Percentiles rank a stretch among this genome's conserved stretches.
Evolutionary conservation across 208 protist genomes (phyloP).

Genomic region (Vickermania ingenoplastis): DNA sequence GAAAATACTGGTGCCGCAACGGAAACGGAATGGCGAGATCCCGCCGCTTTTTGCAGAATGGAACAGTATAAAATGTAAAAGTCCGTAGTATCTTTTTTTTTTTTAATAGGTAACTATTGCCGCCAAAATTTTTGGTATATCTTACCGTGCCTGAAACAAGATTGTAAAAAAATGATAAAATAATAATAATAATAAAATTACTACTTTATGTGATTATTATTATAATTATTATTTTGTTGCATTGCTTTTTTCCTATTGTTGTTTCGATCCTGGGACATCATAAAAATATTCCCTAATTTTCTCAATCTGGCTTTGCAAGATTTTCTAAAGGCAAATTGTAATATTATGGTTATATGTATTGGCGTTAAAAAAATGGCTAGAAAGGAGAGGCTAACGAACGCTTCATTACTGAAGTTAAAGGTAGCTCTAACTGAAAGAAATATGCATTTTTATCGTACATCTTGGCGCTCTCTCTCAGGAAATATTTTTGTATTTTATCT

Average conservation of each 20-base stretch:
- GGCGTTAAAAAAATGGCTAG: no score
- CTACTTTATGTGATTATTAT: background rate
- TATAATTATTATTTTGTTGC: conserved; percentile 1
- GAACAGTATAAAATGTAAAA: no score
- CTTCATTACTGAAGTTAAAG: background rate
- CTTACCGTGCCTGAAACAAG: no score
- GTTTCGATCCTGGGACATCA: background rate
- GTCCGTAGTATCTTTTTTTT: no score
- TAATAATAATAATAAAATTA: no score
- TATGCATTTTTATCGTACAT: background rate
- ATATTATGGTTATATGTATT: background rate
- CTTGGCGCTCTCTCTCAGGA: background rate
- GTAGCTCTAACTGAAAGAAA: background rate
- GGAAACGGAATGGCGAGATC: no score
- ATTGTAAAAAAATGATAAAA: no score
- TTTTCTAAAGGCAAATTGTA: background rate
- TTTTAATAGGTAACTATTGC: no score
- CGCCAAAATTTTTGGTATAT: no score
- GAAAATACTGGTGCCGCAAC: no score
- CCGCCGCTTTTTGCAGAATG: no score
- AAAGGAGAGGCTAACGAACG: background rate
- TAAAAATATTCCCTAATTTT: background rate
- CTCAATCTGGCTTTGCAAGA: background rate
- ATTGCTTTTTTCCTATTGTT: background rate
- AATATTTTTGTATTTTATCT: background rate